Base-by-base conservation (phyloP, 2,329 filamentous ascomycete genomes). In the Cladosporium sp. region DNA sequence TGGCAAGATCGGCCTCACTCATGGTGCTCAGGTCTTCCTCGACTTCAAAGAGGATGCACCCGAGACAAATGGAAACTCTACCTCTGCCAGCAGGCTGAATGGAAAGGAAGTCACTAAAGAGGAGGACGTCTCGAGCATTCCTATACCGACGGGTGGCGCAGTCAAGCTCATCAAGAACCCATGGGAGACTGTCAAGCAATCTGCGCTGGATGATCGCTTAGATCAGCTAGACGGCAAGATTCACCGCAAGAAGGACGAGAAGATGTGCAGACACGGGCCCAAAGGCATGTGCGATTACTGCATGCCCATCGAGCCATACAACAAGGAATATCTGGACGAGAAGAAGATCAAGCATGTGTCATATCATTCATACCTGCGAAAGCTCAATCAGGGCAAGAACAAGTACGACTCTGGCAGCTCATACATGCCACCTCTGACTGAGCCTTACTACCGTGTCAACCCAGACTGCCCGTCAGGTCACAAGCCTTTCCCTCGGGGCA, bases 211-310 rank as follows among this genome's bases (percentile, higher is more conserved):
- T 76, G 90, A 99, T 76, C 83, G 86, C 65, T 82, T 99, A 75
- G 95, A 99, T 79, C 92, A 88, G 80, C 86, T 89, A 71, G 90
- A 95, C 83, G 95, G 95, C 71, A 99, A 97, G 81, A 97, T 97
- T 61, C 82, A 87, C 24, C 85, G 93, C 68, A 86, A 86, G 68
- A 85, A 85, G 66, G 92, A 96, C 77, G 78, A 81, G 66, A 92
- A 91, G 76, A 95, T 99, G 93, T 99, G 95, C 81, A 90, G 92
- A 68, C 95, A 99, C 78, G 94, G 94, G 1, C 89, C 91, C 61
- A 98, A 97, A 80, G 95, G 95, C 77, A 99, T 99, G 95, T 99
- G 95, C 79, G 95, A 99, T 80, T 96, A 97, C 80, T 99, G 95
- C 81, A 96, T 96, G 87, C 96, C 96, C 0, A 81, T 98, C 60